Base-by-base conservation (phyloP, 2,329 filamentous ascomycete genomes). In the Sclerotinia sclerotiorum region DNA sequence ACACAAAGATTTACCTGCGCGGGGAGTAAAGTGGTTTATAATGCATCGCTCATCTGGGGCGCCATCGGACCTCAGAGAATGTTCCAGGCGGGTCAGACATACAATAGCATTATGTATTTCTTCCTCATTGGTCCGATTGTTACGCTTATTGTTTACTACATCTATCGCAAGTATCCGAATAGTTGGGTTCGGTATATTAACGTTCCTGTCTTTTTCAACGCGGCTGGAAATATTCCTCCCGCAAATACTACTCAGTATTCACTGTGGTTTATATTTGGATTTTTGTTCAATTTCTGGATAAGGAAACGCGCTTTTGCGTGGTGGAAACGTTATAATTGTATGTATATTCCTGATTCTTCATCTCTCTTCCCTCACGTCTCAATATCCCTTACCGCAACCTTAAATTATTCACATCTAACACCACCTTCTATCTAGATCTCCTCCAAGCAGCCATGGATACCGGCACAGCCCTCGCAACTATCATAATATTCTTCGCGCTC, bases 81-180 rank as follows among this genome's bases (percentile, higher is more conserved):
- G 42, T 87, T 84, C 70, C 83, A 84, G 3, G 76, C 77, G 27
- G 75, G 80, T 13, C 82, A 83, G 10, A 80, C 81, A 67, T 86
- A 86, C 76, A 81, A 79, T 3, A 77, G 80, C 61, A 80, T 82
- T 0, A 74, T 85, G 42, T 72, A 83, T 13, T 84, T 83, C 3
- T 86, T 86, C 72, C 83, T 83, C 2, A 73, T 85, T 10, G 84
- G 84, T 80, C 21, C 77, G 78, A 63, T 86, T 6, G 79, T 88
- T 0, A 90, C 90, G 2, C 75, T 91, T 29, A 70, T 85, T 15
- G 86, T 90, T 69, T 92, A 82, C 73, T 55, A 81, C 24, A 51
- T 76, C 7, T 54, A 88, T 6, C 84, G 88, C 48, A 79, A 82
- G 64, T 91, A 84, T 76, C 88, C 88, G 46, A 84, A 83, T 75